phyloP scores from a whole-genome alignment of 2,329 filamentous ascomycete species.

The Fusarium tanahbumbuense region DNA sequence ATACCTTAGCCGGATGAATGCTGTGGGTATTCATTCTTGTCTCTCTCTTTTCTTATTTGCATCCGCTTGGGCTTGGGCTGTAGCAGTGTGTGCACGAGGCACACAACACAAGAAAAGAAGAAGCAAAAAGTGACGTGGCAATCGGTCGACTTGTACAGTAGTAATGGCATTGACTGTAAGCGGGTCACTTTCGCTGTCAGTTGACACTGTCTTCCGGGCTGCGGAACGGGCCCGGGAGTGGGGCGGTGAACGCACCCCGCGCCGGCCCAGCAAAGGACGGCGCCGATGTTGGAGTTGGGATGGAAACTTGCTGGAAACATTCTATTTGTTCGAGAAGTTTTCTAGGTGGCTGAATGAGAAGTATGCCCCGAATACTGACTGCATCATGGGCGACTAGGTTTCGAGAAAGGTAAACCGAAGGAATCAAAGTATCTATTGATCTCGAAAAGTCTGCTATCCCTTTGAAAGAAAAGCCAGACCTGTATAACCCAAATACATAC shows the following conservation, averaged over 20 bases:
- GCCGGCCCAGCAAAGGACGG: constrained; percentile 6
- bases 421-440: constrained; percentile 1
- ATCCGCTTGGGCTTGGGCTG: neutral
- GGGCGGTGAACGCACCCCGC: constrained; percentile 27
- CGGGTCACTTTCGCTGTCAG: constrained; percentile 12
- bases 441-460: neutral
- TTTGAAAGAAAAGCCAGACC: neutral
- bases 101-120: neutral
- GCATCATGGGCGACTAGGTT: neutral
- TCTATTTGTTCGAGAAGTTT: neutral
- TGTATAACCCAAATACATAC: constrained; percentile 10
- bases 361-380: neutral
- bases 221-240: constrained; percentile 30
- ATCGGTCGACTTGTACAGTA: neutral
- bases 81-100: neutral
- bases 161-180: constrained; percentile 20
- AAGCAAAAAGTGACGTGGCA: constrained; percentile 35
- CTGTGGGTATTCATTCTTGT: constrained; percentile 12
- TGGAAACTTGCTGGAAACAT: constrained; percentile 1
- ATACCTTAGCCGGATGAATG: constrained; percentile 17
- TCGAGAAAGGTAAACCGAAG: neutral
- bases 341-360: neutral
- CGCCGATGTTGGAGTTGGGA: neutral
- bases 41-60: neutral
- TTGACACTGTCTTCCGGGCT: constrained; percentile 15